Conservation (phyloP, 208 protist species). For the Vickermania ingenoplastis region DNA sequence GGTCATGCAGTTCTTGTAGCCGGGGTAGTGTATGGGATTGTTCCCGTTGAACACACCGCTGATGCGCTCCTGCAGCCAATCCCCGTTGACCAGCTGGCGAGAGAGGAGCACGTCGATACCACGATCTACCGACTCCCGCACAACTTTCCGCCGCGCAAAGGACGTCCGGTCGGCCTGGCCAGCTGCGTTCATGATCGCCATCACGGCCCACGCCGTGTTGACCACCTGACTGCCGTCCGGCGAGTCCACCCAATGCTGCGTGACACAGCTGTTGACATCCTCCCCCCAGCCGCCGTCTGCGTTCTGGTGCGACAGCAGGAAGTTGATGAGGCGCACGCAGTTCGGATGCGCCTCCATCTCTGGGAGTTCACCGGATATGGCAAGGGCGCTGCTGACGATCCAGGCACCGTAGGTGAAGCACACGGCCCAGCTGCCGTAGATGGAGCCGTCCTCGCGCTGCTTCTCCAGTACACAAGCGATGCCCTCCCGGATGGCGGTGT, state of each 20-base stretch:
- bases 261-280: slow-evolving; percentile 85
- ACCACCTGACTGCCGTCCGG: slow-evolving; percentile 90
- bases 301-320: slow-evolving; percentile 91
- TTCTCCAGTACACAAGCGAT: slow-evolving; percentile 80
- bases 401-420: slow-evolving; percentile 98
- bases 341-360: slow-evolving; percentile 62
- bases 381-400: slow-evolving; percentile 92
- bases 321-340: slow-evolving; percentile 79
- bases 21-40: slow-evolving; percentile 96
- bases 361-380: slow-evolving; percentile 55
- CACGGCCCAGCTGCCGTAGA: slow-evolving; percentile 94
- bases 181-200: slow-evolving; percentile 86
- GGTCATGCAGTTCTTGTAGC: slow-evolving; percentile 95
- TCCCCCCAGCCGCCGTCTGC: slow-evolving; percentile 95
- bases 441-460: slow-evolving; percentile 84
- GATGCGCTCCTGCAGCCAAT: slow-evolving; percentile 92
- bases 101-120: slow-evolving; percentile 82
- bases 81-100: slow-evolving; percentile 72
- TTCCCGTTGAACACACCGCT: slow-evolving; percentile 97
- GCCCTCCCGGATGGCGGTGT: slow-evolving; percentile 76
- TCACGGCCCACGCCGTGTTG: slow-evolving; percentile 95
- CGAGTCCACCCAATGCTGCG: slow-evolving; percentile 80
- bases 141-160: slow-evolving; percentile 18
- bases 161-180: slow-evolving; percentile 24
- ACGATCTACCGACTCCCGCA: slow-evolving; percentile 57